A percentile compares a stretch with the other conserved stretches of the same genome.
These are phyloP conservation scores for Erodium maritimum DNA, from an alignment of 345 rosid species.

Conservation along the genomic window DNA sequence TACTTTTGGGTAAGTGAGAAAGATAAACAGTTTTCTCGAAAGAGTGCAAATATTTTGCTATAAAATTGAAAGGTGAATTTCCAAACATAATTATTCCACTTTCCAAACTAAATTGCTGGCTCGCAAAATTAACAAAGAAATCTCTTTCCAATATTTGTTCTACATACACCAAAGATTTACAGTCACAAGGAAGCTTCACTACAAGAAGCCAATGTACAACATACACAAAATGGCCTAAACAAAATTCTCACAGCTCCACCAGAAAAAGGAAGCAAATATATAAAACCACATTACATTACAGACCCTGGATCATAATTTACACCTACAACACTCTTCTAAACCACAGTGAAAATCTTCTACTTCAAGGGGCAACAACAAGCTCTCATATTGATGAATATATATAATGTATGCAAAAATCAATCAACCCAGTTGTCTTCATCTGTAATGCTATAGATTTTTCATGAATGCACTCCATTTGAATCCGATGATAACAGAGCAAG, in stretches of 20 bases:
- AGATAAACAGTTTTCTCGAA: no score
- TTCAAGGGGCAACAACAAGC: background rate
- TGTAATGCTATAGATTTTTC: background rate
- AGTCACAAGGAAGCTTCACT: constrained; percentile 4
- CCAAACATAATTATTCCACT: no score
- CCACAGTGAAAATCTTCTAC: no score
- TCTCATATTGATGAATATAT: background rate
- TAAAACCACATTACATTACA: constrained; percentile 3
- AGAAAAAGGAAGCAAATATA: constrained; percentile 6
- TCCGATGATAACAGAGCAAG: constrained; percentile 52
- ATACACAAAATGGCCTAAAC: no score
- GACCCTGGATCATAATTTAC: constrained; percentile 8
- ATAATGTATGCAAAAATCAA: background rate
- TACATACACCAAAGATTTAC: constrained; percentile 1
- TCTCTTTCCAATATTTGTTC: no score
- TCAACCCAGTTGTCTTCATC: background rate
- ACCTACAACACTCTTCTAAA: constrained; percentile 23
- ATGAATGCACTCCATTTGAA: constrained; percentile 32
- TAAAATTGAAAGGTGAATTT: no score
- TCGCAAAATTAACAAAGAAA: no score
- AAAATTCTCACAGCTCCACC: constrained; percentile 3
- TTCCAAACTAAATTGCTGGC: no score
- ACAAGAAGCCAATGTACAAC: constrained; percentile 5
- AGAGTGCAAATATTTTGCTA: no score
- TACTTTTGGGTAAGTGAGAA: no score